Evolutionary conservation across 2,329 filamentous ascomycete genomes (phyloP), one percentile per base, ranked within the genome.

Genomic region (Acrodontium crateriforme): DNA sequence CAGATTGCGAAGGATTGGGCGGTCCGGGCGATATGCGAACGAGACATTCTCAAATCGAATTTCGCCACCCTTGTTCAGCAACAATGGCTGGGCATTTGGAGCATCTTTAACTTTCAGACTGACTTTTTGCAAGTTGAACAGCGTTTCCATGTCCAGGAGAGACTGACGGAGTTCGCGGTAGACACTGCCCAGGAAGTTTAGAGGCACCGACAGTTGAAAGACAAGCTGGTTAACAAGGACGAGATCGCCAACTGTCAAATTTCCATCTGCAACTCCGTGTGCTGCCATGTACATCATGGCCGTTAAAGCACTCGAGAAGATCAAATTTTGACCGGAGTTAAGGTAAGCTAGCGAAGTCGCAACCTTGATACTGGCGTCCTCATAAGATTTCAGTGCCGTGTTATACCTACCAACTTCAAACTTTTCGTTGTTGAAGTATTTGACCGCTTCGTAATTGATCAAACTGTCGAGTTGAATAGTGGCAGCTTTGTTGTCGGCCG

Each of bases 201-300:
- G 69, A 0, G 89, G 89, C 3, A 98, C 83, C 0, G 84, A 94
- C 5, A 98, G 74, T 58, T 98, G 89, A 59, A 98, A 98, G 34
- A 98, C 85, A 11, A 98, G 74, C 62, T 95, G 89, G 54, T 98
- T 98, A 42, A 98, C 83, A 82, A 98, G 91, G 50, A 98, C 89
- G 17, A 98, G 66, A 51, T 98, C 91, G 33, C 89, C 89, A 9
- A 98, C 85, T 0, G 87, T 94, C 45, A 98, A 59, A 5, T 65
- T 62, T 9, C 87, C 87, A 3, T 62, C 65, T 1, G 82, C 83
- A 1, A 98, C 84, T 18, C 91, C 91, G 45, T 87, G 74, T 14
- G 83, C 83, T 5, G 85, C 89, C 32, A 95, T 69, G 52, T 92
- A 95, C 89, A 98, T 98, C 87, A 98, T 98, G 16, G 71, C 78